phyloP scores from a whole-genome alignment of 129 eudicot species.

The Centrapalus pauciflorus region DNA sequence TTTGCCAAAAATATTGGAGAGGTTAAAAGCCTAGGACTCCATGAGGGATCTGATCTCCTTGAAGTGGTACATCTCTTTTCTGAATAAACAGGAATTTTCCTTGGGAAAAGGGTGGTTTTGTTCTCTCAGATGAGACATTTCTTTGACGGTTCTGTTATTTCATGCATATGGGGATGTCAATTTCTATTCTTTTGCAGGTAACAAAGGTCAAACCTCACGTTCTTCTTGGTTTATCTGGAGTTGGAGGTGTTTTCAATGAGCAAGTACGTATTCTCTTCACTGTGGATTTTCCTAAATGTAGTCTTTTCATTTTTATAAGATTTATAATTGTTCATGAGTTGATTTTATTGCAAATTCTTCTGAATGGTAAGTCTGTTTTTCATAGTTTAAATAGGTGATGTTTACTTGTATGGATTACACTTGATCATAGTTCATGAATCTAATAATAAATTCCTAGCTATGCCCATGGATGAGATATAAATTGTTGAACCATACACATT shows the following conservation, averaged over 20 bases:
- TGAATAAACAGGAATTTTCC: background rate
- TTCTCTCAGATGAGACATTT: background rate
- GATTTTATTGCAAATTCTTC: background rate
- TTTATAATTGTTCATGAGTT: background rate
- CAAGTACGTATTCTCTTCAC: constrained; percentile 45
- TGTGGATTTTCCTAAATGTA: background rate
- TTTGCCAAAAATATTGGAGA: constrained; percentile 67
- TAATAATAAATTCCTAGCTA: background rate
- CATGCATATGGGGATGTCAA: constrained; percentile 16
- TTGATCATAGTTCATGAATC: background rate
- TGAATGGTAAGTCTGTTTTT: background rate
- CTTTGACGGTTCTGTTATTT: background rate
- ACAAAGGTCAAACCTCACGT: constrained; percentile 94
- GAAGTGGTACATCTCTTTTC: constrained; percentile 71
- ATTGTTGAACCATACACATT: no score
- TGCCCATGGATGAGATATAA: no score
- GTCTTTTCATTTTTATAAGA: background rate
- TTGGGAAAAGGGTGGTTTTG: background rate
- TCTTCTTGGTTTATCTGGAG: constrained; percentile 98
- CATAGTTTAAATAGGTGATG: no score
- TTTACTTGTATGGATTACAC: background rate
- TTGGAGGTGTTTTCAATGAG: constrained; percentile 90
- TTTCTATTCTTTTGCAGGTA: constrained; percentile 52
- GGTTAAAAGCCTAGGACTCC: constrained; percentile 61
- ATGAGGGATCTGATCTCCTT: constrained; percentile 77